Percentiles rank a stretch among this genome's conserved stretches.
phyloP scores from a whole-genome alignment of 371 early-diverging fungal species.

The Mortierella sp. region DNA sequence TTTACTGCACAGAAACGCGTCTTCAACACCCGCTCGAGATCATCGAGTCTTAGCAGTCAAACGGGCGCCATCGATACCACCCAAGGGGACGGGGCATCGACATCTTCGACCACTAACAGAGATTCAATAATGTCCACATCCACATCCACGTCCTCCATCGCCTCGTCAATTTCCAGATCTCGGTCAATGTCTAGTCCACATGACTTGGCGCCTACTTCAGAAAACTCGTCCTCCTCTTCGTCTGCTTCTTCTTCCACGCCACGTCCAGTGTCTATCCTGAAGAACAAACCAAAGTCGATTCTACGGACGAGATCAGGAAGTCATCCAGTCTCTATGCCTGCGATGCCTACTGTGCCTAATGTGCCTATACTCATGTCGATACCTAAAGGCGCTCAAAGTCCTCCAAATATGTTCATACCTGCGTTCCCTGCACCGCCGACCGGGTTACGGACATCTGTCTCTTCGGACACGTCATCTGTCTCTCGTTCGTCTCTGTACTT shows the following conservation, averaged over 20 bases:
- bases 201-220: background rate
- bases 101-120: too few relatives aligned
- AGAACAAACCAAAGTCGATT: constrained; percentile 34
- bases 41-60: too few relatives aligned
- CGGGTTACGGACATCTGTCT: constrained; percentile 5
- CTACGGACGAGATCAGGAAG: constrained; percentile 28
- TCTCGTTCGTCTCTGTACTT: constrained; percentile 20
- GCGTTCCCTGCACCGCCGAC: constrained; percentile 16
- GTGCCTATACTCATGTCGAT: too few relatives aligned
- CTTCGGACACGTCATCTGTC: constrained; percentile 15
- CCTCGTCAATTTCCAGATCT: too few relatives aligned
- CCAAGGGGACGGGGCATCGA: too few relatives aligned
- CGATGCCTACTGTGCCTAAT: too few relatives aligned
- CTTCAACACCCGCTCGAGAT: too few relatives aligned
- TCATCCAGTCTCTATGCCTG: constrained; percentile 3
- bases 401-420: constrained; percentile 7
- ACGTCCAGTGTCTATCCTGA: constrained; percentile 34
- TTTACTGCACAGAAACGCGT: too few relatives aligned
- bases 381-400: background rate
- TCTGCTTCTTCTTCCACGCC: too few relatives aligned
- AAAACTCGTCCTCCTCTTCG: background rate
- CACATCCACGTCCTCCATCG: too few relatives aligned
- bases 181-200: background rate
- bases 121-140: too few relatives aligned
- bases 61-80: too few relatives aligned